Percentiles rank a stretch among this genome's conserved stretches.
phyloP scores from a whole-genome alignment of 805 yeast genomes.

The Candida jianshihensis region DNA sequence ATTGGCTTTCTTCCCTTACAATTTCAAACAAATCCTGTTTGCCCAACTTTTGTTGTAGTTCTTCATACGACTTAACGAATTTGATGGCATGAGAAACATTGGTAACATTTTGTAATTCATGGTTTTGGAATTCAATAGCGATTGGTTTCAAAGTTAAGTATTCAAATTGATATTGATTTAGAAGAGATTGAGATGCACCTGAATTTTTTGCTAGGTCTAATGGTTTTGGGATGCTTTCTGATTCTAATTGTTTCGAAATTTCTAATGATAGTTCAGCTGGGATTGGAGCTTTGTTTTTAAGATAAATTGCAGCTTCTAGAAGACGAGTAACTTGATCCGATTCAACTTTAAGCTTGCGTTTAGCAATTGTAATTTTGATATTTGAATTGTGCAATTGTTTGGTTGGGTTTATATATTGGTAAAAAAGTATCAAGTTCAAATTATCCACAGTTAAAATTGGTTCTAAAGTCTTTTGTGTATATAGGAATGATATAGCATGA shows the following conservation, averaged over 20 bases:
- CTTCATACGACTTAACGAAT: neutral
- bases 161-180: slow-evolving; percentile 9
- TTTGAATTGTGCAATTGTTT: slow-evolving; percentile 10
- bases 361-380: slow-evolving; percentile 11
- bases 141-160: slow-evolving; percentile 21
- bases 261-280: slow-evolving; percentile 8
- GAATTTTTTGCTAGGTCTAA: neutral
- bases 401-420: slow-evolving; percentile 16
- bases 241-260: slow-evolving; percentile 3
- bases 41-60: neutral
- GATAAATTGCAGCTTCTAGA: slow-evolving; percentile 12
- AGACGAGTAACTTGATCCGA: slow-evolving; percentile 11
- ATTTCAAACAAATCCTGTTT: neutral
- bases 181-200: neutral
- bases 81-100: neutral
- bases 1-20: neutral
- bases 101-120: neutral
- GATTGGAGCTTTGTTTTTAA: slow-evolving; percentile 6
- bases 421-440: slow-evolving; percentile 16
- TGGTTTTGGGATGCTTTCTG: neutral
- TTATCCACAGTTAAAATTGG: slow-evolving; percentile 8
- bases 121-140: slow-evolving; percentile 8
- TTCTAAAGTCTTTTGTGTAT: slow-evolving; percentile 10
- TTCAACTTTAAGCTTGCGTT: slow-evolving; percentile 4
- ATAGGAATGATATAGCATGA: slow-evolving; percentile 17